Base-by-base conservation (phyloP, 2,329 filamentous ascomycete genomes). In the Xylariomycetidae sp. region DNA sequence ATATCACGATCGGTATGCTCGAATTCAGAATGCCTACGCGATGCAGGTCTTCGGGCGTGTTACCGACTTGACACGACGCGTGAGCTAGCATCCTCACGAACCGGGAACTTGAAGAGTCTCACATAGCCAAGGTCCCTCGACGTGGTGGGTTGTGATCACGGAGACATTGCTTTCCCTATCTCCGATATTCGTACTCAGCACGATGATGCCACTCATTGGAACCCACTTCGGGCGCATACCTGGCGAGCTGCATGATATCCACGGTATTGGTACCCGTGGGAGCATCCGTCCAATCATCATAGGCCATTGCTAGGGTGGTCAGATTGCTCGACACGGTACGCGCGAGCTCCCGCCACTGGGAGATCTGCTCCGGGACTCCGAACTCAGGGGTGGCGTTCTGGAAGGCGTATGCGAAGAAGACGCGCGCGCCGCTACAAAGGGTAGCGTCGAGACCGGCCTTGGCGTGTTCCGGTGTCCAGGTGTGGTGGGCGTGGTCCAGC, bases 401-500 rank as follows among this genome's bases (percentile, higher is more conserved):
- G 41, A 69, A 60, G 2, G 59, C 39, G 25, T 63, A 69, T 2
- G 56, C 57, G 61, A 63, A 70, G 39, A 66, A 69, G 0, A 69
- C 58, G 0, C 66, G 51, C 1, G 61, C 64, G 4, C 66, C 60
- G 16, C 66, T 69, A 8, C 68, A 61, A 4, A 69, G 50, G 2
- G 58, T 61, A 0, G 64, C 69, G 4, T 62, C 55, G 5, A 69
- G 43, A 1, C 66, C 66, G 1, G 67, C 64, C 11, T 58, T 52
- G 0, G 64, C 50, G 1, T 62, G 62, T 4, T 58, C 57, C n/a
- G 59, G 50, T 1, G 57, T 62, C 57, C 59, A 69, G 0, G 61
- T 72, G 19, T 69, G 59, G n/a, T 69, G 67, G 2, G 70, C 69
- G 31, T 74, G 68, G 31, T 74, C 70, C 1, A 74, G 53, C 0